Evolutionary conservation across 2,329 filamentous ascomycete species (phyloP), one percentile per base, ranked within the genome.

Genomic region (Claviceps fusiformis): DNA sequence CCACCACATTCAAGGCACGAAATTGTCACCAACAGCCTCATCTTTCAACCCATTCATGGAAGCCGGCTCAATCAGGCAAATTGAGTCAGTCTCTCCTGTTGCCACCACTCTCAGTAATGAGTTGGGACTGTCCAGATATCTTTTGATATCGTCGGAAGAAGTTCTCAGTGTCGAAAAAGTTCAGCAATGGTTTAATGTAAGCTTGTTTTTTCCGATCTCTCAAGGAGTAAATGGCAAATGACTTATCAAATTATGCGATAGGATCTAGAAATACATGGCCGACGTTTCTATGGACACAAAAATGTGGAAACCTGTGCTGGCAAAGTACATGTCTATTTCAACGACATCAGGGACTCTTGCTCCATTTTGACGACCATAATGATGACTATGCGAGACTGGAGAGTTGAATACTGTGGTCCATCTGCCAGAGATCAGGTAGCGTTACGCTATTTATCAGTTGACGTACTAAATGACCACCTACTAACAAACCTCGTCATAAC

Each of bases 11-110:
- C 62, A 51, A 57, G 68, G 50, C 5, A 66, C 63, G 8, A 77
- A 80, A 59, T 69, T 88, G 27, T 87, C 83, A 4, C 81, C 85
- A 1, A 84, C 78, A 7, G 83, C 83, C 1, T 79, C 78, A 1
- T 64, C 75, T 1, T 87, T 87, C 60, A 78, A 75, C 17, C 84
- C 84, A 1, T 62, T 63, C 39, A 44, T 55, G 4, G 54, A 62
- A 5, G 50, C 53, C 1, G 57, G 57, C 0, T 56, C 60, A 0
- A 55, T 61, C 1, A 58, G 62, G 7, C 54, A 62, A 6, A 27
- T 56, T 27, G 59, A 59, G 37, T 62, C 63, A 24, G 59, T 54
- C 9, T 61, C 61, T 7, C 65, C 62, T 27, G 57, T 72, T 6
- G 66, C 71, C 1, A 59, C 64, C 1, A 63, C 61, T 9, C 64